A percentile compares a stretch with the other conserved stretches of the same genome.
Evolutionary conservation across 2,329 filamentous ascomycete genomes (phyloP).

Genomic region (Ustulina deusta): DNA sequence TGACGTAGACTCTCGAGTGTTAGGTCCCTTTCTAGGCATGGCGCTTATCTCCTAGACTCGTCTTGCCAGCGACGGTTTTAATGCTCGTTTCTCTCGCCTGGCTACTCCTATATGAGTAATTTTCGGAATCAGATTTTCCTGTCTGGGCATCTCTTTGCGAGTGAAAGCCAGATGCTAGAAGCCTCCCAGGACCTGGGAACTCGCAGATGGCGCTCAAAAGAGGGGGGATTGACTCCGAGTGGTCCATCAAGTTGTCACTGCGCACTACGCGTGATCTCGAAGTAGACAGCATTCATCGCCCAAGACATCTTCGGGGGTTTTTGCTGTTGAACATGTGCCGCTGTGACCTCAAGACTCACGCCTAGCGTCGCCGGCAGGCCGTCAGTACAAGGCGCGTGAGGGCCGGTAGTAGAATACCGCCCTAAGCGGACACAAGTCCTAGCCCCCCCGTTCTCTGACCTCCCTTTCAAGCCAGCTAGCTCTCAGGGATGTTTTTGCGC

Average conservation of each 20-base stretch:
- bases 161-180: not conserved
- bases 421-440: not conserved
- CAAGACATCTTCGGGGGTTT: not conserved
- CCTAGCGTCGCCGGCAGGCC: not conserved
- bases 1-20: not conserved
- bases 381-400: not conserved
- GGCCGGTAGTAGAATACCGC: too few species aligned
- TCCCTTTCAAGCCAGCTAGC: too few species aligned
- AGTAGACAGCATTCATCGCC: slow-evolving; percentile 32
- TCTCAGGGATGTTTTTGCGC: not conserved
- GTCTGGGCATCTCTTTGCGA: not conserved
- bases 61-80: not conserved
- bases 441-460: too few species aligned
- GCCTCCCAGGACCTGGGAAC: not conserved
- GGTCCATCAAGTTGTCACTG: not conserved
- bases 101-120: not conserved
- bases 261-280: not conserved
- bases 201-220: not conserved
- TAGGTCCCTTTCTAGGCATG: not conserved
- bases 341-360: not conserved
- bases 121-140: not conserved
- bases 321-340: not conserved
- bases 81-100: not conserved
- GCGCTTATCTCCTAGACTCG: not conserved
- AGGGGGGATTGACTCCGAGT: not conserved